phyloP scores from a whole-genome alignment of 345 rosid genomes.

The Gossypium raimondii region DNA sequence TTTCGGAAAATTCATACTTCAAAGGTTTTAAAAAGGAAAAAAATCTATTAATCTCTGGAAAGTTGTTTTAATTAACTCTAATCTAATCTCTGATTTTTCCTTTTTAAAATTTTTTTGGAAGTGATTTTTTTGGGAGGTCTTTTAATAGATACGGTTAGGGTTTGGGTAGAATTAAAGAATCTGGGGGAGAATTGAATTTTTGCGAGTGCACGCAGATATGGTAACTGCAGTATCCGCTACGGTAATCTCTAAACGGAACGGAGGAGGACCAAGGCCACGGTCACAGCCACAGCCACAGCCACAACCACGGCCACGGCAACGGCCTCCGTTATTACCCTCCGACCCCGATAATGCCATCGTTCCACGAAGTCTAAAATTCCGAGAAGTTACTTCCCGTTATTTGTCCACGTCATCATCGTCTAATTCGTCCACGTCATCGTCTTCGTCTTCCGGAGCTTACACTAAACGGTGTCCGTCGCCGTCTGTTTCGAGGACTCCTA shows the following conservation, averaged over 20 bases:
- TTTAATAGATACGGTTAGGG: constrained; percentile 3
- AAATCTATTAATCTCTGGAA: neutral
- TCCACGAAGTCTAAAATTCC: constrained; percentile 57
- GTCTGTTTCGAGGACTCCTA: constrained; percentile 28
- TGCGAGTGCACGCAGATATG: constrained; percentile 35
- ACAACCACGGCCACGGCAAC: constrained; percentile 20
- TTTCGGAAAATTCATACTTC: neutral
- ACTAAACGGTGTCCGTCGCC: constrained; percentile 64
- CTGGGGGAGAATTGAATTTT: constrained; percentile 23
- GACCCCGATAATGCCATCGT: constrained; percentile 61
- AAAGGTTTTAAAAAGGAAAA: neutral
- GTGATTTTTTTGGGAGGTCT: constrained; percentile 3
- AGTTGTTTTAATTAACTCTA: neutral
- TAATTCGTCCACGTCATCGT: constrained; percentile 31
- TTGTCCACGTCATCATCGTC: constrained; percentile 35
- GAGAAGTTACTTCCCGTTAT: constrained; percentile 81
- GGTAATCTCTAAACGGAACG: constrained; percentile 36
- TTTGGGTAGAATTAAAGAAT: constrained; percentile 19
- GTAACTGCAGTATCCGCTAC: constrained; percentile 64
- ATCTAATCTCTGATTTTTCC: neutral
- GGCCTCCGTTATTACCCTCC: constrained; percentile 67
- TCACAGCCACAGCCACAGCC: constrained; percentile 19
- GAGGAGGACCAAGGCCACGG: constrained; percentile 19
- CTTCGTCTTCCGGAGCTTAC: constrained; percentile 27
- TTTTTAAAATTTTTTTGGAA: neutral